phyloP scores from a whole-genome alignment of 1,284 basidiomycete species.

The Takashimella koratensis region DNA sequence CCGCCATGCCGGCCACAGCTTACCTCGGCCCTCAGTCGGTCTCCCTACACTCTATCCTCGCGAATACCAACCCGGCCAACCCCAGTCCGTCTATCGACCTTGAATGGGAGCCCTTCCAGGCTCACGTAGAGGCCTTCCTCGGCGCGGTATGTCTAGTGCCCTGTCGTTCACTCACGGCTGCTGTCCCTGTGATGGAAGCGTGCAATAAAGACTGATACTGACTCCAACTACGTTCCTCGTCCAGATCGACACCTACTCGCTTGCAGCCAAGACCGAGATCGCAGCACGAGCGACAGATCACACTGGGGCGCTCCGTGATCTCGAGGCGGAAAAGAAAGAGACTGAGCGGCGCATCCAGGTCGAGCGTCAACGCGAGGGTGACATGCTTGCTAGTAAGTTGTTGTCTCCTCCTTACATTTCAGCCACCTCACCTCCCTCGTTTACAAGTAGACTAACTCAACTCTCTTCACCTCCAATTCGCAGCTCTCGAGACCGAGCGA shows the following conservation, averaged over 20 bases:
- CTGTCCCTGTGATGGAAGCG: constrained; percentile 1
- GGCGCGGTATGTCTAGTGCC: constrained; percentile 33
- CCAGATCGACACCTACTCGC: constrained; percentile 41
- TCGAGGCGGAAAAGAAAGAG: constrained; percentile 38
- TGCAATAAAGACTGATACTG: not conserved
- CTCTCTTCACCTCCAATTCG: not conserved
- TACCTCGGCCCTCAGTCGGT: constrained; percentile 19
- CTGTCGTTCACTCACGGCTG: too few relatives aligned
- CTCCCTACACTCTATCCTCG: constrained; percentile 23
- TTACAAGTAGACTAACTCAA: not conserved
- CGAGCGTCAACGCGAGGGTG: constrained; percentile 41
- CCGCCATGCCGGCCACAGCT: constrained; percentile 13
- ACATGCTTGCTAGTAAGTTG: constrained; percentile 44
- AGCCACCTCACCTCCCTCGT: not conserved
- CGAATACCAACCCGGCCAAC: constrained; percentile 11
- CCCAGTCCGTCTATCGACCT: constrained; percentile 26
- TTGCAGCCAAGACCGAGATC: constrained; percentile 38
- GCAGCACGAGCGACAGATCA: constrained; percentile 32
- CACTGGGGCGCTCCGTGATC: constrained; percentile 23
- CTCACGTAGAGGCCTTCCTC: constrained; percentile 36
- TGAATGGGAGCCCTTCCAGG: constrained; percentile 37
- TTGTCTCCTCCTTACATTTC: not conserved
- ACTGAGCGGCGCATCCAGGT: constrained; percentile 36
- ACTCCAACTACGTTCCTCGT: too few relatives aligned
- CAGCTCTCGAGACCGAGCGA: constrained; percentile 42